A percentile compares a stretch with the other conserved stretches of the same genome.
Conservation (phyloP, 2,329 filamentous ascomycete species). For the Scedosporium minutisporum region DNA sequence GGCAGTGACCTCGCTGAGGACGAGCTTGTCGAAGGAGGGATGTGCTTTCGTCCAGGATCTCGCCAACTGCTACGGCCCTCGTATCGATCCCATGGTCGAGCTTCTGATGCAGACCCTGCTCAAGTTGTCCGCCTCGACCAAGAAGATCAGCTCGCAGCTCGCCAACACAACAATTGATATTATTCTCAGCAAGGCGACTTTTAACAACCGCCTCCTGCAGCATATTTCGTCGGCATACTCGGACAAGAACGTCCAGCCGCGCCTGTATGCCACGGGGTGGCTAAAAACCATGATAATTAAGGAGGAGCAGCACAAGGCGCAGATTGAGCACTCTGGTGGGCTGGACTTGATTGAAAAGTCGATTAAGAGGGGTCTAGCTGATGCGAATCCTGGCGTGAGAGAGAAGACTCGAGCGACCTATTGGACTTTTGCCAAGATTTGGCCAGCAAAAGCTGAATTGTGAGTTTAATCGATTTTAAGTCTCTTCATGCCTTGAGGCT, state of each 20-base stretch:
- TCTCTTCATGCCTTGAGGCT: not conserved
- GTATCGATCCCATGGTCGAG: conserved; percentile 81
- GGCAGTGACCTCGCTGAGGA: conserved; percentile 70
- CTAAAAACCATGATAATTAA: conserved; percentile 72
- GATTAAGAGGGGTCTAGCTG: conserved; percentile 77
- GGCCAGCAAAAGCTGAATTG: conserved; percentile 67
- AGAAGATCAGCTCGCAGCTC: conserved; percentile 82
- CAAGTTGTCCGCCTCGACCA: conserved; percentile 81
- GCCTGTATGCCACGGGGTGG: conserved; percentile 73
- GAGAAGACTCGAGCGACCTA: conserved; percentile 78
- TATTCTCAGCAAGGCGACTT: conserved; percentile 71
- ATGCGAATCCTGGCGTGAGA: conserved; percentile 82
- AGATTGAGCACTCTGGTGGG: conserved; percentile 77
- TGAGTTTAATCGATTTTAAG: conserved; percentile 31
- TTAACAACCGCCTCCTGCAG: conserved; percentile 71
- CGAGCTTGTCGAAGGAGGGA: conserved; percentile 80
- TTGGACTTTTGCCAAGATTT: conserved; percentile 72
- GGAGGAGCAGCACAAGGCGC: conserved; percentile 66
- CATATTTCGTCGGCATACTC: conserved; percentile 74
- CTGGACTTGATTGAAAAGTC: conserved; percentile 79
- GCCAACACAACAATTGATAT: conserved; percentile 73
- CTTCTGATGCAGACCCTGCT: conserved; percentile 80
- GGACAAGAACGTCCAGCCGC: conserved; percentile 88
- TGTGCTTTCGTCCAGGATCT: conserved; percentile 80
- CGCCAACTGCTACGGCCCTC: conserved; percentile 63